A percentile compares a stretch with the other conserved stretches of the same genome.
Evolutionary conservation across 2,329 filamentous ascomycete genomes (phyloP).

Genomic region (Pseudogymnoascus sp.): DNA sequence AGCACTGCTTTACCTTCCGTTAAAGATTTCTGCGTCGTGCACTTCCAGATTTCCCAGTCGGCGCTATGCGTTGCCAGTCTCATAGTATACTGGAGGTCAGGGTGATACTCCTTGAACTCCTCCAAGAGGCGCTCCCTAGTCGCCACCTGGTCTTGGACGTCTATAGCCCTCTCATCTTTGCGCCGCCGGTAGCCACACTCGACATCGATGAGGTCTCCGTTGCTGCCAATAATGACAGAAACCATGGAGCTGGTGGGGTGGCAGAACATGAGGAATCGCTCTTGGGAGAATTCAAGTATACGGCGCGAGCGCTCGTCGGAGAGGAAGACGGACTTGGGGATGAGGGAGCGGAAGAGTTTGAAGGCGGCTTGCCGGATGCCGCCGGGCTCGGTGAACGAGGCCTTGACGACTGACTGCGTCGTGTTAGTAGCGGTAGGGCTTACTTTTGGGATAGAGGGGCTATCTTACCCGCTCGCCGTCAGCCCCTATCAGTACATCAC

Average conservation of each 20-base stretch:
- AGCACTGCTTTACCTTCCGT: slow-evolving; percentile 25
- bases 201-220: background rate
- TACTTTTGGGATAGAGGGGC: background rate
- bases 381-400: background rate
- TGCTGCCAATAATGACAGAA: background rate
- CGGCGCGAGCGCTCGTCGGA: background rate
- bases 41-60: background rate
- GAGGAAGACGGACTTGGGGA: background rate
- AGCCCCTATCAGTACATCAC: background rate
- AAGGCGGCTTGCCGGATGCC: background rate
- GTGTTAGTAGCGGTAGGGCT: background rate
- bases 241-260: background rate
- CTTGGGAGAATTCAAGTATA: background rate
- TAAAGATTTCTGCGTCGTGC: background rate
- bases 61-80: background rate
- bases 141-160: background rate
- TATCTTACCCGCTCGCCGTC: background rate
- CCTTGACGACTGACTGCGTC: background rate
- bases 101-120: slow-evolving; percentile 21
- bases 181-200: background rate
- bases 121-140: slow-evolving; percentile 18
- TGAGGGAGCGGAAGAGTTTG: background rate
- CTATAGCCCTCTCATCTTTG: background rate
- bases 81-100: slow-evolving; percentile 13
- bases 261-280: slow-evolving; percentile 1